Conservation (phyloP, 2,329 filamentous ascomycete genomes). For the Talaromyces sp. region DNA sequence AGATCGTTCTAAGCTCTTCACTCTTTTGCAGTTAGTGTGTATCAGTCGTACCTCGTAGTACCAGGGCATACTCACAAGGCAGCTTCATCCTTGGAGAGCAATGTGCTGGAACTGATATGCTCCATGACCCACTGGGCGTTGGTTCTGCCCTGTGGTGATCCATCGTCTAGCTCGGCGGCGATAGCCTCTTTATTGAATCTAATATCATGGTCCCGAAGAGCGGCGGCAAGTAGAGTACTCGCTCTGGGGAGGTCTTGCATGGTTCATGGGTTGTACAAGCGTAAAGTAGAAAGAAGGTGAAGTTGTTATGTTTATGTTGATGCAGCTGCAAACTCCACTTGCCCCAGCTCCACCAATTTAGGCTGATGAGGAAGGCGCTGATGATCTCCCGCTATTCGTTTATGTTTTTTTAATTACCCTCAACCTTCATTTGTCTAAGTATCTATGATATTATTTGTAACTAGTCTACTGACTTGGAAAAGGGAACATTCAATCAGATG, state of each 20-base stretch:
- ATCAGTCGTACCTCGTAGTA: too few relatives aligned
- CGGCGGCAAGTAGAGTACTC: conserved; percentile 23
- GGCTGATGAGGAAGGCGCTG: neutral
- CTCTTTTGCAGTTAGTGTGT: neutral
- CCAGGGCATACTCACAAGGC: conserved; percentile 27
- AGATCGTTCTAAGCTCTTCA: conserved; percentile 33
- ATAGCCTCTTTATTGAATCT: conserved; percentile 29
- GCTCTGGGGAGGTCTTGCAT: conserved; percentile 20
- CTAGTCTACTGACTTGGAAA: neutral
- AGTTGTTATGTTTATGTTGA: conserved; percentile 2
- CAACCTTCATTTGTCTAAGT: neutral
- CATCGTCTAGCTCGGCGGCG: conserved; percentile 27
- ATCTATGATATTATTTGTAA: neutral
- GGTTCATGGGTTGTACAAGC: neutral
- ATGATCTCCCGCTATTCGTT: neutral
- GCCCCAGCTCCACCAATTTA: neutral
- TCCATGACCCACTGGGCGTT: conserved; percentile 33
- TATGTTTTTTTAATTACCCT: neutral
- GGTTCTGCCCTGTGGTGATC: conserved; percentile 10
- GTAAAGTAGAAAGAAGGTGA: neutral
- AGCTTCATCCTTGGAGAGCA: conserved; percentile 41
- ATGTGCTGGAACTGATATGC: conserved; percentile 32
- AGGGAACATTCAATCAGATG: neutral
- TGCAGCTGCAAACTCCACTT: conserved; percentile 6
- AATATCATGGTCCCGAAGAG: conserved; percentile 32